These are phyloP conservation scores for Paecilomyces variotii DNA, from an alignment of 2,329 filamentous ascomycete species.

Conservation along the genomic window DNA sequence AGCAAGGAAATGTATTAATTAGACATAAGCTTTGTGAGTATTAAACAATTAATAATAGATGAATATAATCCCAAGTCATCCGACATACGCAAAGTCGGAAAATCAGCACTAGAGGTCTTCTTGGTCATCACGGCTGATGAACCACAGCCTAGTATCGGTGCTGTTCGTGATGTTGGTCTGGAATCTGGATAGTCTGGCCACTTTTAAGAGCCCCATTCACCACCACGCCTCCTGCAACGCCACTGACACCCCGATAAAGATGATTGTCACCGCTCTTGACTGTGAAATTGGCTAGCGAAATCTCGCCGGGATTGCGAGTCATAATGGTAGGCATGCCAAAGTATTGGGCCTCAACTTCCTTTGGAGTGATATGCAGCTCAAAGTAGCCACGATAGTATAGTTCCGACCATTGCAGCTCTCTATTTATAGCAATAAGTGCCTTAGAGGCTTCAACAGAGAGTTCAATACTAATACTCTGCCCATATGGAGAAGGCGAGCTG, in stretches of 20 bases:
- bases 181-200: constrained; percentile 21
- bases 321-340: constrained; percentile 57
- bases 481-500: constrained; percentile 49
- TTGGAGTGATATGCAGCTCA: constrained; percentile 51
- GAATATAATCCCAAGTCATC: too few relatives aligned
- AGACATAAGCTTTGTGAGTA: too few relatives aligned
- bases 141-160: constrained; percentile 25
- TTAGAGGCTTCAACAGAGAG: constrained; percentile 42
- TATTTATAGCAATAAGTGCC: constrained; percentile 44
- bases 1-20: too few relatives aligned
- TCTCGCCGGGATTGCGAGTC: constrained; percentile 54
- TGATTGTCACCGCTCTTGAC: constrained; percentile 55
- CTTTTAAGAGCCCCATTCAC: constrained; percentile 31
- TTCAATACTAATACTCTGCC: constrained; percentile 49
- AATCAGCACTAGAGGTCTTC: too few relatives aligned
- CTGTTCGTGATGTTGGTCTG: constrained; percentile 26
- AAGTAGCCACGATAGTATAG: constrained; percentile 68
- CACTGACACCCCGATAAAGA: constrained; percentile 37
- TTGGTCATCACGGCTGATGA: background rate
- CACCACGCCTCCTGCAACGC: constrained; percentile 38
- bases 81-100: too few relatives aligned
- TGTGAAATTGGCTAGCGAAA: constrained; percentile 62
- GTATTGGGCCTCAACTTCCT: constrained; percentile 54
- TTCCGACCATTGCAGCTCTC: constrained; percentile 65
- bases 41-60: too few relatives aligned